Evolutionary conservation across 768 basidiomycete genomes (phyloP).

Genomic region (Exsudoporus frostii): DNA sequence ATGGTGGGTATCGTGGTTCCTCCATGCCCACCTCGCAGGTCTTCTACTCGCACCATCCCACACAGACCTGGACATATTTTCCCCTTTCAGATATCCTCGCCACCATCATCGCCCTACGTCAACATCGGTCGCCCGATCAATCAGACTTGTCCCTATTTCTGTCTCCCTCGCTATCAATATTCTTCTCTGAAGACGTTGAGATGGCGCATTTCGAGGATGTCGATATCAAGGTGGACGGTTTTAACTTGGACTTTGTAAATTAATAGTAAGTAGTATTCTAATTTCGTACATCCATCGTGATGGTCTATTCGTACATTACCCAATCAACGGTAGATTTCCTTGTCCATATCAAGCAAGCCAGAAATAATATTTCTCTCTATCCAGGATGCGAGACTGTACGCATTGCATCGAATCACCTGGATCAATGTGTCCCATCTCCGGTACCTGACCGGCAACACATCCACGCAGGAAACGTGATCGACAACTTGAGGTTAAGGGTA

Average conservation of each 20-base stretch:
- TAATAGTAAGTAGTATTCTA: too few species aligned
- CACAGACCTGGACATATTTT: constrained; percentile 23
- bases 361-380: too few species aligned
- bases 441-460: neutral
- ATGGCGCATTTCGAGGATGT: neutral
- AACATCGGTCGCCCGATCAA: constrained; percentile 10
- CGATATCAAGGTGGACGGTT: neutral
- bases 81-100: constrained; percentile 28
- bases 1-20: constrained; percentile 11
- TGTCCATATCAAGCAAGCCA: too few species aligned
- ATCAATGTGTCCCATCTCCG: neutral
- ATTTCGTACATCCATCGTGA: neutral
- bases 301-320: too few species aligned
- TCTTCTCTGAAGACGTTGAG: too few species aligned
- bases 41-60: neutral
- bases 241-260: neutral
- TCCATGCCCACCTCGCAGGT: neutral
- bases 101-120: constrained; percentile 25
- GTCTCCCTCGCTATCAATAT: constrained; percentile 28
- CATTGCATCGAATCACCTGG: neutral
- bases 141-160: constrained; percentile 28
- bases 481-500: neutral
- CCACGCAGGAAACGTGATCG: too few species aligned
- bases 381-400: too few species aligned
- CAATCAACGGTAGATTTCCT: too few species aligned